phyloP scores from a whole-genome alignment of 192 early-diverging fungal genomes.

The Thamnidium elegans region DNA sequence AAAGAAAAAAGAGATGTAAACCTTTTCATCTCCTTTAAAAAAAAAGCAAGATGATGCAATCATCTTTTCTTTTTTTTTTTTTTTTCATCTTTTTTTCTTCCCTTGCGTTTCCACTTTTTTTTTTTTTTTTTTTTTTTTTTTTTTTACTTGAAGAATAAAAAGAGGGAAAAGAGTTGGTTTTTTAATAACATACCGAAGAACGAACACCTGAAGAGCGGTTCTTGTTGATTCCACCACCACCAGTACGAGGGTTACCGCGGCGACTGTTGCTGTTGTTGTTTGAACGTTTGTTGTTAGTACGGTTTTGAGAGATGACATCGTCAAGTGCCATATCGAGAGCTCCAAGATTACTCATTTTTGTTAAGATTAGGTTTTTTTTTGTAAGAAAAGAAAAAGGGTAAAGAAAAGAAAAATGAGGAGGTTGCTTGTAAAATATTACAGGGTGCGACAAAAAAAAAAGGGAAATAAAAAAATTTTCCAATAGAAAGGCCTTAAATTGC shows the following conservation, averaged over 20 bases:
- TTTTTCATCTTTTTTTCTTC: not conserved
- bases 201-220: conserved; percentile 20
- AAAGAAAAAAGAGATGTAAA: not conserved
- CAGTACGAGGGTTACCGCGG: not conserved
- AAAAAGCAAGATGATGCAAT: not conserved
- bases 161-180: conserved; percentile 2
- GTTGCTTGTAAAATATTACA: too few species aligned
- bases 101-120: not conserved
- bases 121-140: not conserved
- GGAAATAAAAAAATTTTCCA: too few species aligned
- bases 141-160: conserved; percentile 2
- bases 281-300: conserved; percentile 10
- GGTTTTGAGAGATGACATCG: conserved; percentile 23
- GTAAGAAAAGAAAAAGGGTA: not conserved
- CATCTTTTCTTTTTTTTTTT: conserved; percentile 4
- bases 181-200: conserved; percentile 31
- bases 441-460: too few species aligned
- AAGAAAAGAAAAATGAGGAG: not conserved
- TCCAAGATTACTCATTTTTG: conserved; percentile 14
- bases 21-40: not conserved
- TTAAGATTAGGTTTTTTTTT: not conserved
- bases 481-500: too few species aligned
- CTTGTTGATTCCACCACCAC: conserved; percentile 22
- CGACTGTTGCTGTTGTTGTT: conserved; percentile 9
- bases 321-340: conserved; percentile 35